phyloP scores from a whole-genome alignment of 2,329 filamentous ascomycete species.

The Colletotrichum australisinense region DNA sequence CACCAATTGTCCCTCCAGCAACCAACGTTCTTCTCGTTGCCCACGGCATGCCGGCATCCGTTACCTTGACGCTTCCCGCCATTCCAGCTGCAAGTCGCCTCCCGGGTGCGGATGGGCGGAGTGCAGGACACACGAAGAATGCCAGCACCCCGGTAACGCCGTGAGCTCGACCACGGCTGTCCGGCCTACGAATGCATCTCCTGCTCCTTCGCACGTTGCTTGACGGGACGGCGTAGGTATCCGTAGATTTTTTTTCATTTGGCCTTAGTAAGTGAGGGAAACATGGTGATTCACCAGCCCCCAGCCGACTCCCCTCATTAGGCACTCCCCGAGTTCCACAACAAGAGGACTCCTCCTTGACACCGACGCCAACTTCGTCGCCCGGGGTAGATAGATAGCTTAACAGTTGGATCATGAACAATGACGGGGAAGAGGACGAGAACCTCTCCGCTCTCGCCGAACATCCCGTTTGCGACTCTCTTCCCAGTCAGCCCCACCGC shows the following conservation, averaged over 20 bases:
- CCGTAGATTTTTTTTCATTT: too few relatives aligned
- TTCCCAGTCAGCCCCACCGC: too few relatives aligned
- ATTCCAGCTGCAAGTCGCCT: slow-evolving; percentile 9
- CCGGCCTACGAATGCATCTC: not conserved
- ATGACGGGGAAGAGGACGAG: not conserved
- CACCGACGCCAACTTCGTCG: not conserved
- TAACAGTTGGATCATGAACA: not conserved
- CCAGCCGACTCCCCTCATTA: not conserved
- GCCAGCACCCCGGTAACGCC: not conserved
- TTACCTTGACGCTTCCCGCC: not conserved
- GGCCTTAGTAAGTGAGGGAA: not conserved
- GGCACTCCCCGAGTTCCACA: slow-evolving; percentile 1
- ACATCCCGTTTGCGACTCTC: not conserved
- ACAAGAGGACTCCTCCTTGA: not conserved
- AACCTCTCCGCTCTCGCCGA: slow-evolving; percentile 3
- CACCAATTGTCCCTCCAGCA: too few relatives aligned
- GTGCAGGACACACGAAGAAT: not conserved
- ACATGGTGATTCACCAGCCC: slow-evolving; percentile 17
- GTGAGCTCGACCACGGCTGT: not conserved
- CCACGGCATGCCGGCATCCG: too few relatives aligned
- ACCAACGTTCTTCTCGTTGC: too few relatives aligned
- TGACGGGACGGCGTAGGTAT: too few relatives aligned
- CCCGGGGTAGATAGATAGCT: not conserved
- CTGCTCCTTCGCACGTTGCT: not conserved
- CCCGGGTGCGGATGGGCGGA: not conserved